These are phyloP conservation scores for Plantago lanceolata DNA, from an alignment of 305 asterid genomes.

Conservation along the genomic window DNA sequence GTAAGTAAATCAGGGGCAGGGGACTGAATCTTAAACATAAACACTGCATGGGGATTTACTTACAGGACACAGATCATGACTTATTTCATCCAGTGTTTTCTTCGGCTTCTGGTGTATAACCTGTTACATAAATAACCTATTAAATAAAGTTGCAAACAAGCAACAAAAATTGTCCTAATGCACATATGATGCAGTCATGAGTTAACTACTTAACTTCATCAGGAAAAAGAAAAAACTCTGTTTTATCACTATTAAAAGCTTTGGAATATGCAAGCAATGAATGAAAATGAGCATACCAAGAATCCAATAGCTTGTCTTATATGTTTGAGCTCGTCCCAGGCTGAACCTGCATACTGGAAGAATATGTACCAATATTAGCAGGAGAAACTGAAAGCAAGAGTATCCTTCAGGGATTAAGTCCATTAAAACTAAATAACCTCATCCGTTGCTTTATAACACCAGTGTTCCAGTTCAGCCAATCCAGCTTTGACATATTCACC, in stretches of 20 bases:
- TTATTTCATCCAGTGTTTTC: slow-evolving; percentile 90
- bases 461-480: slow-evolving; percentile 90
- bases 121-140: slow-evolving; percentile 38
- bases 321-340: slow-evolving; percentile 99
- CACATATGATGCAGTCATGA: no score
- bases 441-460: slow-evolving; percentile 98
- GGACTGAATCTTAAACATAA: no score
- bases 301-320: slow-evolving; percentile 96
- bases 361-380: slow-evolving; percentile 25
- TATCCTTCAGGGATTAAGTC: slow-evolving; percentile 4
- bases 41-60: slow-evolving; percentile 26
- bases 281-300: slow-evolving; percentile 45
- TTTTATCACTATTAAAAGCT: no score
- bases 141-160: not conserved
- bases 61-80: slow-evolving; percentile 95
- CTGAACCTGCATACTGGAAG: slow-evolving; percentile 88
- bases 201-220: no score
- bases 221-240: no score
- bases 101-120: slow-evolving; percentile 98
- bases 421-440: slow-evolving; percentile 45
- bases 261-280: not conserved
- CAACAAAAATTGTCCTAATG: not conserved
- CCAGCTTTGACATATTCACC: slow-evolving; percentile 98
- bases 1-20: no score
- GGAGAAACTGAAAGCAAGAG: slow-evolving; percentile 12